Evolutionary conservation across 2,329 filamentous ascomycete species (phyloP).

Genomic region (Fusarium sp.): DNA sequence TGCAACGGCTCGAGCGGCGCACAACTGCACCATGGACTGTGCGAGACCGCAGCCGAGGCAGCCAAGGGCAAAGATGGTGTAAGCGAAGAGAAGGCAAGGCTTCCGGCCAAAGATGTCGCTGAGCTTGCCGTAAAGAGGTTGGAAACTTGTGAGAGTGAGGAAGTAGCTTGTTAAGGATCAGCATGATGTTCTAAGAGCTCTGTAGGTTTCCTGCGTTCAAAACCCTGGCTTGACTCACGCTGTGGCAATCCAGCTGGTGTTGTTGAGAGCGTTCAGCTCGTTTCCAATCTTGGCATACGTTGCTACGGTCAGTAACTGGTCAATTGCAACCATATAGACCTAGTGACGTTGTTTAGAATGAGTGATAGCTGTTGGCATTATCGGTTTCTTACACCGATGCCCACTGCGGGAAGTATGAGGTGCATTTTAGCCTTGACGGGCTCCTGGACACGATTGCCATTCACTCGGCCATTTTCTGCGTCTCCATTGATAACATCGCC

Average conservation of each 20-base stretch:
- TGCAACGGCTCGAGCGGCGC: conserved; percentile 66
- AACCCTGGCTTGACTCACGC: conserved; percentile 45
- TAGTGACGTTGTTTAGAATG: conserved; percentile 45
- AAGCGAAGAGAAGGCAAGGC: conserved; percentile 71
- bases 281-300: conserved; percentile 83
- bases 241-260: conserved; percentile 79
- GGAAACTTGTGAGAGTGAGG: conserved; percentile 79
- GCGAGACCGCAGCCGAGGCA: conserved; percentile 73
- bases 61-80: conserved; percentile 73
- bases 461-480: conserved; percentile 22
- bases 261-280: conserved; percentile 79
- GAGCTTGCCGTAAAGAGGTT: conserved; percentile 79
- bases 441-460: conserved; percentile 5
- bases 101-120: conserved; percentile 80
- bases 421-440: conserved; percentile 51
- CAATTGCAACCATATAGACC: conserved; percentile 79
- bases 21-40: conserved; percentile 72
- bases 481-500: conserved; percentile 3
- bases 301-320: conserved; percentile 83
- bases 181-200: neutral
- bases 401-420: conserved; percentile 52
- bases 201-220: neutral
- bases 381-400: conserved; percentile 49
- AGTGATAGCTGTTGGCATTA: too few relatives aligned
- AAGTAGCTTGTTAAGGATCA: conserved; percentile 66